Conservation (phyloP, 345 rosid species). For the Excoecaria cochinchinensis region DNA sequence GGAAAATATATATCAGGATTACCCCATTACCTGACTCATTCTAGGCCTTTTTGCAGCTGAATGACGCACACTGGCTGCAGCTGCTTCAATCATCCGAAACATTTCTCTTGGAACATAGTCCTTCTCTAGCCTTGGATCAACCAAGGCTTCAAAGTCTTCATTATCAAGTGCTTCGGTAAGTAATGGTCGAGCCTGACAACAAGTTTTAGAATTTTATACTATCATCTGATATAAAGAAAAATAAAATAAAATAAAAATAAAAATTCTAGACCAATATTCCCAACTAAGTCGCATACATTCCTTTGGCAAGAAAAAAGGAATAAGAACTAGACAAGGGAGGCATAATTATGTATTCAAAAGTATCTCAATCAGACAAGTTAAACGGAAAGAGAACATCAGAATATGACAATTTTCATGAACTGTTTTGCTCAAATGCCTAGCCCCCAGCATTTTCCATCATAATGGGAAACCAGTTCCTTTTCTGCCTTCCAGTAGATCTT, state of each 20-base stretch:
- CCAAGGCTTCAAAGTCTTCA: conserved; percentile 64
- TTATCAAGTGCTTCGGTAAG: conserved; percentile 71
- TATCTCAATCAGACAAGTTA: background rate
- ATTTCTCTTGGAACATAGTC: conserved; percentile 64
- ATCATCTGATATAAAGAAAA: background rate
- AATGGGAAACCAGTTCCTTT: background rate
- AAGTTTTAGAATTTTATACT: background rate
- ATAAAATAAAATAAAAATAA: too few relatives aligned
- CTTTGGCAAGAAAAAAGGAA: background rate
- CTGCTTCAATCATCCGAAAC: conserved; percentile 96
- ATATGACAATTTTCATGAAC: background rate
- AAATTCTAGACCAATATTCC: too few relatives aligned
- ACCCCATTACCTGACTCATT: conserved; percentile 77
- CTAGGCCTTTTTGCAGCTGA: conserved; percentile 83
- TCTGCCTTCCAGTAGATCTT: background rate
- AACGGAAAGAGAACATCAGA: background rate
- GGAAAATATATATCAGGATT: background rate
- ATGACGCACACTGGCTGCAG: conserved; percentile 95
- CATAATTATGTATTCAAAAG: background rate
- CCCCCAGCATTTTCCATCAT: background rate
- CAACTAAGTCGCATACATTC: background rate
- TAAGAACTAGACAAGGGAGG: background rate
- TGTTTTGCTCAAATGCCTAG: background rate
- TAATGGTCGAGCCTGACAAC: conserved; percentile 80
- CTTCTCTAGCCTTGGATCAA: conserved; percentile 64